These are phyloP conservation scores for Fusarium buharicum DNA, from an alignment of 2,329 filamentous ascomycete species.

Conservation along the genomic window DNA sequence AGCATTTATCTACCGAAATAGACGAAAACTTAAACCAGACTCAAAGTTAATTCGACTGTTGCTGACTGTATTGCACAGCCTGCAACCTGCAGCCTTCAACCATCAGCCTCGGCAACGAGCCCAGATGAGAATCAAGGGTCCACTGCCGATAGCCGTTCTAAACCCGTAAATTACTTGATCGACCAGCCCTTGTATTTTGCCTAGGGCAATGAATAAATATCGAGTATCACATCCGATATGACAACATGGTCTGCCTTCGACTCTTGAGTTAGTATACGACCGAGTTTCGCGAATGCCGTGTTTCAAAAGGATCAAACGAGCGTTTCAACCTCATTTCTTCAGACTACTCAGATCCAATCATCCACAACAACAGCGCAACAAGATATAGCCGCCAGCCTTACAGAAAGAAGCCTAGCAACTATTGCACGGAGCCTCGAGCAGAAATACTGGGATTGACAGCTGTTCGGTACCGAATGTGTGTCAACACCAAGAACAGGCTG, in stretches of 20 bases:
- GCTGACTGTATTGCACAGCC: not conserved
- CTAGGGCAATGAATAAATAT: not conserved
- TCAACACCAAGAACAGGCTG: no score
- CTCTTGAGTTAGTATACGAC: not conserved
- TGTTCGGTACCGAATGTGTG: no score
- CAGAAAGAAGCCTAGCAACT: not conserved
- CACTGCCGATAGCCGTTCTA: slow-evolving; percentile 14
- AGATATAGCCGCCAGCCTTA: not conserved
- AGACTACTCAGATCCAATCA: not conserved
- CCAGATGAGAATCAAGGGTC: slow-evolving; percentile 10
- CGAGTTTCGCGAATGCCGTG: not conserved
- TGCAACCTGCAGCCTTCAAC: not conserved
- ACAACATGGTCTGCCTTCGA: not conserved
- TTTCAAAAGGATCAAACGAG: not conserved
- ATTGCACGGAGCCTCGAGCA: no score
- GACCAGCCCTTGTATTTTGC: not conserved
- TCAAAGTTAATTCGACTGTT: no score
- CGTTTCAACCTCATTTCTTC: not conserved
- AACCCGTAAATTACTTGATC: slow-evolving; percentile 9
- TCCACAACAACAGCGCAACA: not conserved
- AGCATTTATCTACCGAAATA: not conserved
- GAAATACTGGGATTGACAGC: no score
- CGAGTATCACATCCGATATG: no score
- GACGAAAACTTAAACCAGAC: no score
- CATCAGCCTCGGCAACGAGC: not conserved